phyloP scores from a whole-genome alignment of 257 asterid species.

The Scutellaria baicalensis region DNA sequence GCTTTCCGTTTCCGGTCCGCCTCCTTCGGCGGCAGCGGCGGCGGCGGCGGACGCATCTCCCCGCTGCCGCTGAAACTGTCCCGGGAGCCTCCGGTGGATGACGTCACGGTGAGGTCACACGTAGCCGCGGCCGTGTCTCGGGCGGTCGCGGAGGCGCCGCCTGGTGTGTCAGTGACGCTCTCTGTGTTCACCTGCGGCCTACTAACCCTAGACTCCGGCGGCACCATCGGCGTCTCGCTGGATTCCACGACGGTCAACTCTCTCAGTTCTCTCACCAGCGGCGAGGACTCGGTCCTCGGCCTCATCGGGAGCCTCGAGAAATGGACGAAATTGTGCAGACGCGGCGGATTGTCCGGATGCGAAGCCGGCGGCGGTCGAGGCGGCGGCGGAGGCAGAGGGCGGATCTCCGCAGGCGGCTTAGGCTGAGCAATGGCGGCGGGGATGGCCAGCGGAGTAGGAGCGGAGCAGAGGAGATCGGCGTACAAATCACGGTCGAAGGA shows the following conservation, averaged over 20 bases:
- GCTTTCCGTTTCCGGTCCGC: conserved; percentile 65
- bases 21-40: not conserved
- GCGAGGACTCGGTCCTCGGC: conserved; percentile 29
- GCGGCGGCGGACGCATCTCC: conserved; percentile 22
- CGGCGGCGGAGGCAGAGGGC: conserved; percentile 24
- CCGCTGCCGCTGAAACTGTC: conserved; percentile 39
- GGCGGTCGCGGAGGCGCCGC: conserved; percentile 15
- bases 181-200: conserved; percentile 19
- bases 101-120: conserved; percentile 41
- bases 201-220: conserved; percentile 25
- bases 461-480: conserved; percentile 49
- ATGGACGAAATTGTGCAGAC: conserved; percentile 37
- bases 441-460: conserved; percentile 33
- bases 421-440: conserved; percentile 20
- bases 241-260: conserved; percentile 52
- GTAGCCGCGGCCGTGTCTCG: conserved; percentile 28
- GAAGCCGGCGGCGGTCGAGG: conserved; percentile 25
- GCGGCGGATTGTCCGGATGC: conserved; percentile 17
- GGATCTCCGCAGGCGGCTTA: conserved; percentile 33
- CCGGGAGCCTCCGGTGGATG: conserved; percentile 58
- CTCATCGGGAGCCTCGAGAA: conserved; percentile 43
- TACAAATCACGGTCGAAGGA: conserved; percentile 63
- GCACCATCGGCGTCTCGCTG: conserved; percentile 32
- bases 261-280: conserved; percentile 14
- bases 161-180: conserved; percentile 6